phyloP scores from a whole-genome alignment of 257 asterid species.

The Rubia yunnanensis region DNA sequence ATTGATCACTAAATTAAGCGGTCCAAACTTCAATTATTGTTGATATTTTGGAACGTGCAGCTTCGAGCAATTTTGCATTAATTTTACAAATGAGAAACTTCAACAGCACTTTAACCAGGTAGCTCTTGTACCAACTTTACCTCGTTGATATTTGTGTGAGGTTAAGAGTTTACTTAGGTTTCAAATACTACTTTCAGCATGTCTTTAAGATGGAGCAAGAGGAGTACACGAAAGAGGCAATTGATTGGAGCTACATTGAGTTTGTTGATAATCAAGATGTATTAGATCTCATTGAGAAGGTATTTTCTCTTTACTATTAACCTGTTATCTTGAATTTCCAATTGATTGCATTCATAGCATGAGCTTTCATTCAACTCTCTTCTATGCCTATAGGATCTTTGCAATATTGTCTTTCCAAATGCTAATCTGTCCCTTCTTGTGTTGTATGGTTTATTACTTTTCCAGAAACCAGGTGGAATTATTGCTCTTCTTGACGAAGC shows the following conservation, averaged over 20 bases:
- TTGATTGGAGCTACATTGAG: constrained; percentile 96
- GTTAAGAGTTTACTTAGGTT: constrained; percentile 20
- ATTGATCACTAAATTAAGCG: not conserved
- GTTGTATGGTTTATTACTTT: constrained; percentile 22
- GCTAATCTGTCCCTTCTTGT: not conserved
- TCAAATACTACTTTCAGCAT: constrained; percentile 54
- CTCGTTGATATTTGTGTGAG: constrained; percentile 3
- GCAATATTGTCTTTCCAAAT: not conserved
- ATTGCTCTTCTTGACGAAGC: constrained; percentile 96
- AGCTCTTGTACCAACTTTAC: constrained; percentile 11
- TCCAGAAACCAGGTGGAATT: constrained; percentile 98
- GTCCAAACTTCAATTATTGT: constrained; percentile 15
- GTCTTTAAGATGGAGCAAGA: constrained; percentile 99
- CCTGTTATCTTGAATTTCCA: not conserved
- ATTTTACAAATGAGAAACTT: constrained; percentile 90
- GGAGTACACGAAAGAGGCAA: constrained; percentile 89
- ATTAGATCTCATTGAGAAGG: constrained; percentile 96
- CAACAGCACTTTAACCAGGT: constrained; percentile 99
- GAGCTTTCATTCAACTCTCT: not conserved
- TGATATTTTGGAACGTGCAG: constrained; percentile 42
- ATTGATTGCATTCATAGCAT: constrained; percentile 1
- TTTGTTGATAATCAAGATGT: constrained; percentile 98
- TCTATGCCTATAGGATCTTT: not conserved
- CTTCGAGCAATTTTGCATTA: constrained; percentile 96
- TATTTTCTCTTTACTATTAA: constrained; percentile 16